phyloP scores from a whole-genome alignment of 2,329 filamentous ascomycete species.

The Hypoxylon sp. region DNA sequence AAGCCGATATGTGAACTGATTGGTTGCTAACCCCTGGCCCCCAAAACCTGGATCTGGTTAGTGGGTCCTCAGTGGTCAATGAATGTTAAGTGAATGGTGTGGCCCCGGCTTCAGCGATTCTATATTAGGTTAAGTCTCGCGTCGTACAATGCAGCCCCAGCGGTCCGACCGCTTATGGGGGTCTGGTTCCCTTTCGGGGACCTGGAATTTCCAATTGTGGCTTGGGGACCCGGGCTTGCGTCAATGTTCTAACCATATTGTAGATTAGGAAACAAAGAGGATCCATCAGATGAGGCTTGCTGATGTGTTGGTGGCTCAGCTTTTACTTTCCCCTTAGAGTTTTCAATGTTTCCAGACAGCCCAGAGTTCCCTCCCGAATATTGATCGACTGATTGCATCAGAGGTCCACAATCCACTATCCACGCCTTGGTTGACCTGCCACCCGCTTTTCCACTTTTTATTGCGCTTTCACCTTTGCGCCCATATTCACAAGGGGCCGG shows the following conservation, averaged over 20 bases:
- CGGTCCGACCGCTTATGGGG: constrained; percentile 5
- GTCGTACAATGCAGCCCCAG: background rate
- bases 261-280: constrained; percentile 4
- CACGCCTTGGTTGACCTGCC: constrained; percentile 52
- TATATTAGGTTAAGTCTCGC: constrained; percentile 3
- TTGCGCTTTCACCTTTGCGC: constrained; percentile 37
- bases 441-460: constrained; percentile 51
- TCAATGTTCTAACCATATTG: constrained; percentile 12
- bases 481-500: constrained; percentile 32
- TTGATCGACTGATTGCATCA: constrained; percentile 45
- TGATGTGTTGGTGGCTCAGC: constrained; percentile 39
- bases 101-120: constrained; percentile 12
- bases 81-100: background rate
- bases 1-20: constrained; percentile 26
- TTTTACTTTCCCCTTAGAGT: background rate
- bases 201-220: constrained; percentile 20
- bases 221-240: constrained; percentile 6
- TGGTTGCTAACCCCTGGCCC: constrained; percentile 15
- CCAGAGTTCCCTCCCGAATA: constrained; percentile 33
- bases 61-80: constrained; percentile 12
- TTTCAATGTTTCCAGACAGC: background rate
- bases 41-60: constrained; percentile 24
- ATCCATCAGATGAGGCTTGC: constrained; percentile 31
- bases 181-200: constrained; percentile 3
- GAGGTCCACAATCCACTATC: constrained; percentile 6